Evolutionary conservation across 495 filamentous ascomycete species (phyloP).

Genomic region (Neurospora sp.): DNA sequence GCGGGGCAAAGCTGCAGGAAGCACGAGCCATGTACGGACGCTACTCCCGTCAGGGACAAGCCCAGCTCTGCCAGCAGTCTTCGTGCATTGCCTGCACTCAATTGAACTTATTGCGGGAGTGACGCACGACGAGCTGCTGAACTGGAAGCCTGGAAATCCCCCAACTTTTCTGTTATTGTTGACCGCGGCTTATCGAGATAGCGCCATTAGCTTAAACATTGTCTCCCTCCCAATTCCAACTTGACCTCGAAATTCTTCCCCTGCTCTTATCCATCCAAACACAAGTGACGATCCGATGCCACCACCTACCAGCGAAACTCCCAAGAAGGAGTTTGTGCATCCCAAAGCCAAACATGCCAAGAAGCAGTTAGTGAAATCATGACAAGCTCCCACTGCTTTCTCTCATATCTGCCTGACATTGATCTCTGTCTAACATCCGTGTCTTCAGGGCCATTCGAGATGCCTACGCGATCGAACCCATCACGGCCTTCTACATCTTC

Average conservation of each 20-base stretch:
- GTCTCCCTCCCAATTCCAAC: background rate
- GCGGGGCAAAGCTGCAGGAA: conserved; percentile 6
- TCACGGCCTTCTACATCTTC: conserved; percentile 68
- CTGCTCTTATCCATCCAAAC: background rate
- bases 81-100: background rate
- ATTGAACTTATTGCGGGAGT: background rate
- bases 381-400: background rate
- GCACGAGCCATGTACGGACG: conserved; percentile 1
- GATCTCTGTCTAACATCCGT: conserved; percentile 6
- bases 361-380: conserved; percentile 27
- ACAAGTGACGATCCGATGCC: conserved; percentile 6
- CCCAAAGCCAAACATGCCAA: conserved; percentile 35
- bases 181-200: background rate
- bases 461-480: conserved; percentile 57
- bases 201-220: background rate
- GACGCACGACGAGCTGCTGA: background rate
- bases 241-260: background rate
- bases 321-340: conserved; percentile 28
- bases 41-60: conserved; percentile 5
- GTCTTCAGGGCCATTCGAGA: conserved; percentile 36
- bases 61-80: background rate
- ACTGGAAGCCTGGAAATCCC: background rate
- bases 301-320: conserved; percentile 23
- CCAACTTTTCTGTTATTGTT: background rate
- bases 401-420: background rate